These are phyloP conservation scores for Pulveroboletus sp. DNA, from an alignment of 768 basidiomycete species.

Conservation along the genomic window DNA sequence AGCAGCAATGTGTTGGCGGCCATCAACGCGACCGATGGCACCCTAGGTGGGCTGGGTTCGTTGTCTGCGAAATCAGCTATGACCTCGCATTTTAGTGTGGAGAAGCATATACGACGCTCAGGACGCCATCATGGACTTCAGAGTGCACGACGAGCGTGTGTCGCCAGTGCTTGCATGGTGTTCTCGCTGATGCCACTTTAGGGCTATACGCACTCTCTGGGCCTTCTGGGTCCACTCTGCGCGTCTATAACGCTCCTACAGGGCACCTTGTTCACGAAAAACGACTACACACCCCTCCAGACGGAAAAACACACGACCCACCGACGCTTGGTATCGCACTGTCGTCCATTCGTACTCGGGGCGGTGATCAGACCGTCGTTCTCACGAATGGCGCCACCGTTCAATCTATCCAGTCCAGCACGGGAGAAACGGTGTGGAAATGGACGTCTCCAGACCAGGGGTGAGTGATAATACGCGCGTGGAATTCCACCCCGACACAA, in stretches of 20 bases:
- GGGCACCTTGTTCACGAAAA: slow-evolving; percentile 70
- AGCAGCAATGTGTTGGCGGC: slow-evolving; percentile 76
- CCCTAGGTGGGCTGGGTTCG: slow-evolving; percentile 50
- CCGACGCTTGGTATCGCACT: slow-evolving; percentile 55
- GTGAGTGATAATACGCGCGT: slow-evolving; percentile 38
- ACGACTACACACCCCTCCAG: slow-evolving; percentile 47
- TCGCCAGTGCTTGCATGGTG: slow-evolving; percentile 2
- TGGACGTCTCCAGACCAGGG: slow-evolving; percentile 70
- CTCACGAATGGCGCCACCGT: slow-evolving; percentile 62
- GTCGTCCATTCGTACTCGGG: slow-evolving; percentile 32
- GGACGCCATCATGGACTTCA: slow-evolving; percentile 68
- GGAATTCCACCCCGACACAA: background rate
- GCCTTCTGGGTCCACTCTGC: slow-evolving; percentile 62
- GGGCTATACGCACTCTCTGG: slow-evolving; percentile 77
- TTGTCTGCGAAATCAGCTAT: slow-evolving; percentile 3
- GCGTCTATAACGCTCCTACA: slow-evolving; percentile 60
- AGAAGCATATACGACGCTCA: slow-evolving; percentile 69
- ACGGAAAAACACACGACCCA: slow-evolving; percentile 50
- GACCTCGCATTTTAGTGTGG: slow-evolving; percentile 55
- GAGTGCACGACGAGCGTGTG: slow-evolving; percentile 56
- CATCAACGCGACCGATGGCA: slow-evolving; percentile 63
- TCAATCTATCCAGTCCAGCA: slow-evolving; percentile 43
- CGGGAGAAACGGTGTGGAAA: slow-evolving; percentile 62
- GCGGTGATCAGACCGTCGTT: slow-evolving; percentile 35
- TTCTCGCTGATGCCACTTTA: slow-evolving; percentile 24